Evolutionary conservation across 2,329 filamentous ascomycete genomes (phyloP).

Genomic region (Apiospora phragmitis): DNA sequence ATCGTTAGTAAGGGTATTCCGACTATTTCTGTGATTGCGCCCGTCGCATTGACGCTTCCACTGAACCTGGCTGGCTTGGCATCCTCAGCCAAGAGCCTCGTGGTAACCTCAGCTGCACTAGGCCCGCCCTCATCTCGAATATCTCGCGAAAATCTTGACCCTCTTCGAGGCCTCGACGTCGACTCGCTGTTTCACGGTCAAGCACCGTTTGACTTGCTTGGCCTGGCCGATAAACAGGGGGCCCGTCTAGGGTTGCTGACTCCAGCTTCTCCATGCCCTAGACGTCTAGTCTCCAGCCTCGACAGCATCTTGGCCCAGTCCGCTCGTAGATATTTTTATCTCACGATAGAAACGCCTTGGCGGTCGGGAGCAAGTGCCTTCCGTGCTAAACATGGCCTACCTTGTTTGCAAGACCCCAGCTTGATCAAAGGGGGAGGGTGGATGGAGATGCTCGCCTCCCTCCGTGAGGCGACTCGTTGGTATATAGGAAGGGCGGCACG

Average conservation of each 20-base stretch:
- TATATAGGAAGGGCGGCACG: constrained; percentile 33
- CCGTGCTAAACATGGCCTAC: neutral
- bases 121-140: constrained; percentile 17
- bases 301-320: neutral
- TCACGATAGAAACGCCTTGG: constrained; percentile 29
- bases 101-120: constrained; percentile 17
- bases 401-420: constrained; percentile 18
- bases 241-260: neutral
- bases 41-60: constrained; percentile 31
- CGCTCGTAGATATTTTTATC: constrained; percentile 25
- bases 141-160: constrained; percentile 20
- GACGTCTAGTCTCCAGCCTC: neutral
- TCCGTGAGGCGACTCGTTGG: constrained; percentile 11
- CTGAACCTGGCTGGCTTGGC: constrained; percentile 24
- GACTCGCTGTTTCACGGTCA: constrained; percentile 6
- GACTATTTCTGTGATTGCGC: constrained; percentile 15
- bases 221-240: neutral
- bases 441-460: constrained; percentile 13
- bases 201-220: constrained; percentile 7
- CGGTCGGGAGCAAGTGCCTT: constrained; percentile 13
- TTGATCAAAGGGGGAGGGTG: constrained; percentile 14
- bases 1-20: constrained; percentile 11
- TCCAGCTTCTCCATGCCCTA: constrained; percentile 1
- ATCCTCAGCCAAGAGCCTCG: constrained; percentile 30
- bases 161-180: constrained; percentile 15